Percentiles rank a stretch among this genome's conserved stretches.
phyloP scores from a whole-genome alignment of 2,329 filamentous ascomycete genomes.

The Curvularia hawaiiensis region DNA sequence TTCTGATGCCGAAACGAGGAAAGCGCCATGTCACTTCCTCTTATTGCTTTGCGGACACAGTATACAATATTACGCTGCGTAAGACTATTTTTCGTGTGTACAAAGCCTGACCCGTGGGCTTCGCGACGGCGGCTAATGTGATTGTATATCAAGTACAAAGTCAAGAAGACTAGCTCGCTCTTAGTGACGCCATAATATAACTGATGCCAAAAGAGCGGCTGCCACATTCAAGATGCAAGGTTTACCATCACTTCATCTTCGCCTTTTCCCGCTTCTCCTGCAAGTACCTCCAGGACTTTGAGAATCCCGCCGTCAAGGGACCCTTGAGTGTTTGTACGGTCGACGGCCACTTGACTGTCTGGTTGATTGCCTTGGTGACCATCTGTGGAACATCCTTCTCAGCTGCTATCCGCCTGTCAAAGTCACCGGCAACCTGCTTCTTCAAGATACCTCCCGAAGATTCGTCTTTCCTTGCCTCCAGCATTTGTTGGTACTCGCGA shows the following conservation, averaged over 20 bases:
- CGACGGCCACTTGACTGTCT: slow-evolving; percentile 91
- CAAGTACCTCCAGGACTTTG: slow-evolving; percentile 74
- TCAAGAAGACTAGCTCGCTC: slow-evolving; percentile 14
- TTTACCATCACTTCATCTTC: slow-evolving; percentile 33
- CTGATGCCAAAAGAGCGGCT: slow-evolving; percentile 2
- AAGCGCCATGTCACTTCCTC: not conserved
- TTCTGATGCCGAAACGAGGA: not conserved
- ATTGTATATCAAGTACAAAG: slow-evolving; percentile 10
- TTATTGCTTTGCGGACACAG: not conserved
- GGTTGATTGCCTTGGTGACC: slow-evolving; percentile 77
- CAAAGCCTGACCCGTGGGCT: slow-evolving; percentile 33
- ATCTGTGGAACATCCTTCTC: slow-evolving; percentile 71
- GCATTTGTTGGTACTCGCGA: slow-evolving; percentile 82
- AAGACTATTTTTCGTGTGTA: slow-evolving; percentile 8
- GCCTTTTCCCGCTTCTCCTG: slow-evolving; percentile 71
- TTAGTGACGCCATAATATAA: not conserved
- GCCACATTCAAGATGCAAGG: not conserved
- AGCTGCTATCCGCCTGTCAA: slow-evolving; percentile 85
- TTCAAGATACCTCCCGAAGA: slow-evolving; percentile 66
- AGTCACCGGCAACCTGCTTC: slow-evolving; percentile 77
- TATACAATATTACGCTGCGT: not conserved
- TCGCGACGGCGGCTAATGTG: slow-evolving; percentile 20
- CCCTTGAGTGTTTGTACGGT: slow-evolving; percentile 87
- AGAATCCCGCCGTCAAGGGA: slow-evolving; percentile 75
- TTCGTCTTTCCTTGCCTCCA: slow-evolving; percentile 75